Percentiles rank a stretch among this genome's conserved stretches.
Evolutionary conservation across 2,329 filamentous ascomycete species (phyloP).

Genomic region (Juglanconis oblonga): DNA sequence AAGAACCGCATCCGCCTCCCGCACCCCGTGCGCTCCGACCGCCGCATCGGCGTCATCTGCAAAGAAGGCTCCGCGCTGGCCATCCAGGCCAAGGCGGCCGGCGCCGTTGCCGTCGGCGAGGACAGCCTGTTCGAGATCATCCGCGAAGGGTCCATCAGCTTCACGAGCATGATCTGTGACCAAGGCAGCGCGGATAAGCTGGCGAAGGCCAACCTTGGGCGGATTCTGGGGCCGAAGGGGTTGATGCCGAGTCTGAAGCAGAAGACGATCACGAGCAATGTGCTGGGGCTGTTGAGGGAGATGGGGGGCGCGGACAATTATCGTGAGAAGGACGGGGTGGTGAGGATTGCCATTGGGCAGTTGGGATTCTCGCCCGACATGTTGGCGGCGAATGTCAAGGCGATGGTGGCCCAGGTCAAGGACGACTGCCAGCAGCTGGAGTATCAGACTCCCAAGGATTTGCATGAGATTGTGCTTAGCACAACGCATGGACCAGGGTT

Average conservation of each 20-base stretch:
- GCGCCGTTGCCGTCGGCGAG: constrained; percentile 81
- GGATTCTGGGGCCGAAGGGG: constrained; percentile 81
- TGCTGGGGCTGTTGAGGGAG: constrained; percentile 71
- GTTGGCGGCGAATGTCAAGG: constrained; percentile 78
- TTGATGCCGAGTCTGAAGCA: constrained; percentile 89
- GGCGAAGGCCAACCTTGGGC: constrained; percentile 74
- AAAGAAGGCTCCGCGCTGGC: constrained; percentile 75
- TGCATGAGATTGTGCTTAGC: constrained; percentile 76
- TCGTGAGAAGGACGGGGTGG: constrained; percentile 78
- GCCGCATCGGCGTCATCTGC: constrained; percentile 86
- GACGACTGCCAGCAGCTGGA: constrained; percentile 67
- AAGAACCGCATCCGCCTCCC: constrained; percentile 86
- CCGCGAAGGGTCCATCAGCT: constrained; percentile 70
- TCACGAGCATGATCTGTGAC: constrained; percentile 88
- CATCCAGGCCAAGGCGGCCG: constrained; percentile 70
- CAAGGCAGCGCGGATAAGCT: constrained; percentile 72
- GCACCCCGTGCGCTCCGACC: constrained; percentile 83
- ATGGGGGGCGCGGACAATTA: constrained; percentile 84
- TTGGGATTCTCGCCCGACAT: constrained; percentile 84
- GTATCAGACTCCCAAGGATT: constrained; percentile 65
- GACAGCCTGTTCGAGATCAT: constrained; percentile 81
- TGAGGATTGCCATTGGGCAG: constrained; percentile 88
- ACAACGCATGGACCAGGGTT: constrained; percentile 85
- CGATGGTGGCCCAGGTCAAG: constrained; percentile 73
- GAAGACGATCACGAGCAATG: constrained; percentile 83